Base-by-base conservation (phyloP, 306 rosid genomes). In the Glycine tomentella region DNA sequence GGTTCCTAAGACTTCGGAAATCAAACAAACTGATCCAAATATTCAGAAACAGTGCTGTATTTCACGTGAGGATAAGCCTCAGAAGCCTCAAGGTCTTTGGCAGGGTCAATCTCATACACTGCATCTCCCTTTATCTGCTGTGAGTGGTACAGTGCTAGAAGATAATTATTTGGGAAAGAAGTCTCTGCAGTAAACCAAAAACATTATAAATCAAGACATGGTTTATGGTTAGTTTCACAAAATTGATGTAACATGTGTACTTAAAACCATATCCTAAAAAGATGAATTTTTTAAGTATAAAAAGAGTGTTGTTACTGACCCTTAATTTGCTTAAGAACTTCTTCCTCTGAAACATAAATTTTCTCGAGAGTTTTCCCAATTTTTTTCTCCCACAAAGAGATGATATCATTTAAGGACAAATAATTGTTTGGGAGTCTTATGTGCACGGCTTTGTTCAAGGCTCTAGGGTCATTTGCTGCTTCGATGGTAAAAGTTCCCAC, bases 311-410 rank as follows among this genome's bases (percentile, higher is more conserved):
- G 31, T 59, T 10, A 83, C 65, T 79, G 1, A 86, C 93, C 85
- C 14, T 75, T 11, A 12, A 90, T 88, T 6, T 83, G 55, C 78
- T 88, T 83, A 0, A 88, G 85, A 72, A 90, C 33, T 78, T 88
- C 7, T 75, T 86, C 89, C 48, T 84, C 90, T 0, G 83, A 9
- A 38, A 84, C 55, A 50, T 78, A 75, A 17, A 12, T 85, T 44
- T 59, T 89, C 46, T 88, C 83, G 1, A 88, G 82, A 42, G 76
- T 75, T 16, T 78, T 81, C 3, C 86, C 89, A 10, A 88, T 86
- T 53, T 88, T 86, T 13, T 75, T 84, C 88, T 88, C 89, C 89
- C 91, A 88, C 62, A 88, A 15, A 20, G 88, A 6, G 0, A 88
- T 4, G 2, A 88, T 16, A 76, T 88, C 85, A 4, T 88, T 81